Evolutionary conservation across 106 monocot genomes (phyloP).

Genomic region (Acanthochlamys bracteata): DNA sequence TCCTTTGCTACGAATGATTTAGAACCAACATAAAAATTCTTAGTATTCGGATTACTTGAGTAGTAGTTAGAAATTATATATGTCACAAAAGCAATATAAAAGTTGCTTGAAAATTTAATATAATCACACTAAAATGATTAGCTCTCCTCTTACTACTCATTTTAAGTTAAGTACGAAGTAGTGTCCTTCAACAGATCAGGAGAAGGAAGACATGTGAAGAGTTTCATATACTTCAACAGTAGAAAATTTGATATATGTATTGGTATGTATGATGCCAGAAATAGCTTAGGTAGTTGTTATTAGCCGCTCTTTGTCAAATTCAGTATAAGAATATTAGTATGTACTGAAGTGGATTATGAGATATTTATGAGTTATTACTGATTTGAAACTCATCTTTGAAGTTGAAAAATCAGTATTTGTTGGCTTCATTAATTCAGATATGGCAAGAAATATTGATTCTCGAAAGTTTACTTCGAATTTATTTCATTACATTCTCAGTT

Average conservation of each 20-base stretch:
- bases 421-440: background rate
- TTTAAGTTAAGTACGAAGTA: background rate
- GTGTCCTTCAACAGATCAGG: background rate
- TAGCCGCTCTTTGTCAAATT: background rate
- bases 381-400: background rate
- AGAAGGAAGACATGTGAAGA: no score
- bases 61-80: no score
- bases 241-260: background rate
- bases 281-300: background rate
- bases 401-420: background rate
- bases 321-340: background rate
- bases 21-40: background rate
- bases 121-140: background rate
- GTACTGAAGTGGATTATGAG: background rate
- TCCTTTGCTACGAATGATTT: background rate
- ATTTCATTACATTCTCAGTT: background rate
- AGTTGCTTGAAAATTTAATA: background rate
- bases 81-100: background rate
- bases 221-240: background rate
- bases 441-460: background rate
- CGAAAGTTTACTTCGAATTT: background rate
- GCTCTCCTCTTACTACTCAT: background rate
- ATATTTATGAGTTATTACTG: background rate
- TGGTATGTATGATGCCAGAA: background rate
- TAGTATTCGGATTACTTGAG: background rate